These are phyloP conservation scores for Colletotrichum godetiae DNA, from an alignment of 2,329 filamentous ascomycete genomes.

Conservation along the genomic window DNA sequence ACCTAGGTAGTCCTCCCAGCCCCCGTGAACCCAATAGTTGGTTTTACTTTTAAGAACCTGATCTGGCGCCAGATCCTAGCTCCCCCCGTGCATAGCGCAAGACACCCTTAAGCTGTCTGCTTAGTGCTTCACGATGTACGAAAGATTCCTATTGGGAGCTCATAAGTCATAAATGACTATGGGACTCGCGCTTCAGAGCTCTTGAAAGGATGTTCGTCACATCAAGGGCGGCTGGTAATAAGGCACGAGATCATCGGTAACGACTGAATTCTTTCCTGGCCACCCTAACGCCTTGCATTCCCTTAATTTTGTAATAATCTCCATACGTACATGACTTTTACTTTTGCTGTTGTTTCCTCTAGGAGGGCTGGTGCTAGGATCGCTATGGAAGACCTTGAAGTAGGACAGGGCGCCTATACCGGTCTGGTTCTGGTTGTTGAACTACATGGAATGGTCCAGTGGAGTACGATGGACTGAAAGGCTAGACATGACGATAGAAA, in stretches of 20 bases:
- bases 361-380: neutral
- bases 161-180: no score
- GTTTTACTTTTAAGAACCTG: neutral
- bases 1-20: no score
- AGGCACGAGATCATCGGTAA: neutral
- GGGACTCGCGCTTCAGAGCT: no score
- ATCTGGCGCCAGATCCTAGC: neutral
- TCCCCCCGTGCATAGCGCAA: neutral
- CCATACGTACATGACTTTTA: neutral
- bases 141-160: no score
- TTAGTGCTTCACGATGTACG: no score
- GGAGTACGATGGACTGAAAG: neutral
- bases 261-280: neutral
- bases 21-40: no score
- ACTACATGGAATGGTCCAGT: neutral
- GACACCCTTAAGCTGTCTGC: no score
- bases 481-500: neutral
- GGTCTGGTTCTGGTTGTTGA: neutral
- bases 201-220: no score
- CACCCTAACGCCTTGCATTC: neutral
- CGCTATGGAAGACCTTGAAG: neutral
- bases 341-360: conserved; percentile 1
- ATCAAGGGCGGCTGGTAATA: no score
- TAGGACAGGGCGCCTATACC: neutral
- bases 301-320: neutral